Percentiles rank a stretch among this genome's conserved stretches.
Conservation (phyloP, 768 basidiomycete genomes). For the Psilocybe azurescens region DNA sequence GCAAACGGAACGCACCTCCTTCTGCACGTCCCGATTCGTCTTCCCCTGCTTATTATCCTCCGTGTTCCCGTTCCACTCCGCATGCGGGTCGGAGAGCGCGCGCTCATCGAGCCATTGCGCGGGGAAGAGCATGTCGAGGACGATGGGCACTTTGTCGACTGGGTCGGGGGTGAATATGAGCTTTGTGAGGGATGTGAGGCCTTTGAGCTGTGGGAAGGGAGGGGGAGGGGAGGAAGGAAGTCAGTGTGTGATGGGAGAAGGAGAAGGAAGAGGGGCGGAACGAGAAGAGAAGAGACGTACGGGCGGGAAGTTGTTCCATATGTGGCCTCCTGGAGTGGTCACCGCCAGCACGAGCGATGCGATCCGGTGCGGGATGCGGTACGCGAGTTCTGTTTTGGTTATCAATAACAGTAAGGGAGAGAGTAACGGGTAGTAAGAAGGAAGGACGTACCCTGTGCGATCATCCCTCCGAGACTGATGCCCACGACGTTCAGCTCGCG, state of each 20-base stretch:
- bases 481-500: constrained; percentile 75
- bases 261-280: background rate
- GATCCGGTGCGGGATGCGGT: constrained; percentile 68
- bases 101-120: constrained; percentile 60
- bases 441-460: constrained; percentile 62
- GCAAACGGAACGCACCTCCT: constrained; percentile 57
- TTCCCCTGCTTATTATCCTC: constrained; percentile 41
- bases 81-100: constrained; percentile 53
- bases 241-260: constrained; percentile 35
- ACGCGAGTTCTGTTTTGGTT: constrained; percentile 62
- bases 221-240: background rate
- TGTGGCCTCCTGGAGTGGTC: constrained; percentile 54
- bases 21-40: constrained; percentile 68
- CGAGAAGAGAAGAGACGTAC: constrained; percentile 40
- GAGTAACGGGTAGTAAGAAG: background rate
- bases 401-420: no score
- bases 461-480: constrained; percentile 84
- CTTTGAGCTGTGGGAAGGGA: constrained; percentile 42
- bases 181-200: constrained; percentile 38
- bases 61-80: constrained; percentile 26
- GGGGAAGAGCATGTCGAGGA: constrained; percentile 66
- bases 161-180: constrained; percentile 50
- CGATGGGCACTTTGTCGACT: constrained; percentile 50
- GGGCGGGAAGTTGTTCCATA: constrained; percentile 67
- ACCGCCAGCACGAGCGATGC: constrained; percentile 70